phyloP scores from a whole-genome alignment of 2,329 filamentous ascomycete genomes.

The Sclerotinia spermophila region DNA sequence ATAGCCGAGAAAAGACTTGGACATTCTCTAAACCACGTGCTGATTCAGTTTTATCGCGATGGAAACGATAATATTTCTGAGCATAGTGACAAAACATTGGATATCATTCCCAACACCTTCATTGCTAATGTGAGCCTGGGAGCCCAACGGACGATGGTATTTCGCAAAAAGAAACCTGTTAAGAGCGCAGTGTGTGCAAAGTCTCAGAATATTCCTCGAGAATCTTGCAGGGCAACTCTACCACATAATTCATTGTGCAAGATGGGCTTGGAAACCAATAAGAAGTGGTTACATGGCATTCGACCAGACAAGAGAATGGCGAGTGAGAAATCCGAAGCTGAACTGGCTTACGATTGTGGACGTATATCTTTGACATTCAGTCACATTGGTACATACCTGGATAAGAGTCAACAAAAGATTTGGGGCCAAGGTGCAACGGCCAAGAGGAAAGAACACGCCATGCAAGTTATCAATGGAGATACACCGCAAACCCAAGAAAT shows the following conservation, averaged over 20 bases:
- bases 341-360: constrained; percentile 68
- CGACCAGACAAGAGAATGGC: constrained; percentile 74
- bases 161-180: constrained; percentile 71
- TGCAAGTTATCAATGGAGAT: constrained; percentile 65
- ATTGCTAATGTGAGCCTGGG: constrained; percentile 96
- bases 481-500: constrained; percentile 62
- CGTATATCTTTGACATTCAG: constrained; percentile 93
- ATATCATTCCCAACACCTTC: constrained; percentile 74
- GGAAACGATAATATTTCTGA: constrained; percentile 92
- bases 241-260: constrained; percentile 87
- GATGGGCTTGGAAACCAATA: constrained; percentile 78
- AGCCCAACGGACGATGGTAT: constrained; percentile 82
- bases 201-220: constrained; percentile 29
- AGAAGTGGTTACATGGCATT: constrained; percentile 88
- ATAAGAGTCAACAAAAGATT: constrained; percentile 60
- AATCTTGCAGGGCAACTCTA: constrained; percentile 59
- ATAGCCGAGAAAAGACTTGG: constrained; percentile 69
- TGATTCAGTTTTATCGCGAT: constrained; percentile 90
- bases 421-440: constrained; percentile 87
- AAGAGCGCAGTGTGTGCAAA: constrained; percentile 38
- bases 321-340: constrained; percentile 63
- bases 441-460: constrained; percentile 61
- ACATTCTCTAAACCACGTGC: constrained; percentile 81
- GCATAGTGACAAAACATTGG: constrained; percentile 94
- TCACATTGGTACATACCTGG: constrained; percentile 79